Evolutionary conservation across 352 stramenopile species (phyloP).

Genomic region (Pythium dissimile): DNA sequence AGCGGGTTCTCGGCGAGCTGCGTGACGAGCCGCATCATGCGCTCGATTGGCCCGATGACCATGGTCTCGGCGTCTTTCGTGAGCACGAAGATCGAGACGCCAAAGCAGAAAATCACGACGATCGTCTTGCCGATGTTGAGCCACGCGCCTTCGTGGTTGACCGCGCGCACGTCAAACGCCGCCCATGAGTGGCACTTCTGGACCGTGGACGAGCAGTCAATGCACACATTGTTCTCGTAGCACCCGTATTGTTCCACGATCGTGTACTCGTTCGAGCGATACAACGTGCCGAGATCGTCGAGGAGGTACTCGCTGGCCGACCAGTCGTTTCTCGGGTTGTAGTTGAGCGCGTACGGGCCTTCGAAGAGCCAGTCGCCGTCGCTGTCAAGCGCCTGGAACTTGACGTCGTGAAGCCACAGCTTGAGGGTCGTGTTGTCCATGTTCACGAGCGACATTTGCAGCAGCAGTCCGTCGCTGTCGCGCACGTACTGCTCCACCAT

Average conservation of each 20-base stretch:
- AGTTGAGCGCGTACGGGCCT: conserved; percentile 31
- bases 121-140: conserved; percentile 86
- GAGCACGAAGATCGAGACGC: conserved; percentile 90
- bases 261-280: conserved; percentile 58
- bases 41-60: conserved; percentile 96
- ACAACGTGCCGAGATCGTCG: conserved; percentile 29
- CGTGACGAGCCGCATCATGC: conserved; percentile 90
- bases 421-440: conserved; percentile 36
- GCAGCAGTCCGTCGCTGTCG: conserved; percentile 64
- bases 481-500: conserved; percentile 74
- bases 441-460: conserved; percentile 59
- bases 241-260: conserved; percentile 65
- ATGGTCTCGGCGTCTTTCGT: conserved; percentile 92
- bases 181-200: conserved; percentile 67
- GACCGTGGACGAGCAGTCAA: conserved; percentile 41
- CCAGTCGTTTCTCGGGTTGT: conserved; percentile 78
- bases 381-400: conserved; percentile 52
- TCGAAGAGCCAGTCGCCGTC: conserved; percentile 43
- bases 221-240: conserved; percentile 58
- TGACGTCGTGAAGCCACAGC: conserved; percentile 52
- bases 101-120: conserved; percentile 90
- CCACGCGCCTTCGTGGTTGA: conserved; percentile 33
- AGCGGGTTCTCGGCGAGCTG: conserved; percentile 69
- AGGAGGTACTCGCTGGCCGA: conserved; percentile 44
- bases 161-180: conserved; percentile 67